A percentile compares a stretch with the other conserved stretches of the same genome.
phyloP scores from a whole-genome alignment of 2,329 filamentous ascomycete species.

The Sclerotinia subarctica region DNA sequence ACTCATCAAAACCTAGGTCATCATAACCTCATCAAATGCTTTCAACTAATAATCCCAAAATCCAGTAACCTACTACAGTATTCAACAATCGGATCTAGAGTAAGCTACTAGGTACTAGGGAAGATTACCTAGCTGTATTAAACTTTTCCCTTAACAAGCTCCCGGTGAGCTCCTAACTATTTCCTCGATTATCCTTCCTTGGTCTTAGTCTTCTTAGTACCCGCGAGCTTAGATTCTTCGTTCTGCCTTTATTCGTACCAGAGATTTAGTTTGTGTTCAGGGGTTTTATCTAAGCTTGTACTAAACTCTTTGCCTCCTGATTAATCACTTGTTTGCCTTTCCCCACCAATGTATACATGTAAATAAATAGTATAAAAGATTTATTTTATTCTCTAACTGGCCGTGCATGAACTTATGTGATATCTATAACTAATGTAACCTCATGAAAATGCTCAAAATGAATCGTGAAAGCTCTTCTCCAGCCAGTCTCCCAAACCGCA shows the following conservation, averaged over 20 bases:
- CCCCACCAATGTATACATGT: too few relatives aligned
- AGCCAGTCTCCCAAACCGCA: background rate
- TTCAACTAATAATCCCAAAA: too few relatives aligned
- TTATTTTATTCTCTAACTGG: slow-evolving; percentile 6
- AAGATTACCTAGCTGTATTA: background rate
- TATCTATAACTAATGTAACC: slow-evolving; percentile 15
- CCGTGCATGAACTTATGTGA: slow-evolving; percentile 3
- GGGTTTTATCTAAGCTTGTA: background rate
- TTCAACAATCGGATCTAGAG: too few relatives aligned
- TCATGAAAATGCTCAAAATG: slow-evolving; percentile 15
- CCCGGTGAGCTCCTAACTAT: background rate
- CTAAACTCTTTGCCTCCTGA: background rate
- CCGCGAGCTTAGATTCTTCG: too few relatives aligned
- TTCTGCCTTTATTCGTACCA: background rate
- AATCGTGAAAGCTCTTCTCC: background rate
- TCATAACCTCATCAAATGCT: too few relatives aligned
- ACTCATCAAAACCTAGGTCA: too few relatives aligned
- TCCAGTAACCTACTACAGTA: too few relatives aligned
- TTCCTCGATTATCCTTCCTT: too few relatives aligned
- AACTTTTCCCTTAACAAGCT: background rate
- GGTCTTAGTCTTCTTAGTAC: too few relatives aligned
- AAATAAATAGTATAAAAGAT: background rate
- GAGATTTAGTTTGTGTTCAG: background rate
- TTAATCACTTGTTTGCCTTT: too few relatives aligned
- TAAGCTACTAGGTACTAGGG: background rate